Evolutionary conservation across 139 green algal genomes (phyloP), one percentile per base, ranked within the genome.

Genomic region (Chlorella sorokiniana): DNA sequence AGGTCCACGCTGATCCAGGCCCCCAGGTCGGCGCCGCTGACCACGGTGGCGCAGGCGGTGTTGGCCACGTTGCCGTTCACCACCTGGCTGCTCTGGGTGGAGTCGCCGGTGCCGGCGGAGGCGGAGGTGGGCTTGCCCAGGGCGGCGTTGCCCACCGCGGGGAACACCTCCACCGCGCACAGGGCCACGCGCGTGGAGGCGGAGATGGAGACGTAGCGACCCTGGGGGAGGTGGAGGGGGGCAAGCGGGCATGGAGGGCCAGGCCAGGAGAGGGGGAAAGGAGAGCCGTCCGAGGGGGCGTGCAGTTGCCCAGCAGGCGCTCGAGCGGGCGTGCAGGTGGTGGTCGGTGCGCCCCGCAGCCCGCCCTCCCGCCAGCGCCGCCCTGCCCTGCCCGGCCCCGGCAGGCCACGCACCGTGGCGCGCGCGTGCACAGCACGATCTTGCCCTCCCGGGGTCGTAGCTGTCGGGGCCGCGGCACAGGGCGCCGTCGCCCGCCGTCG

Each of bases 1-100:
- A 84, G 68, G 69, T 84, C 79, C 3, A 84, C 31, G 10, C 69
- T 84, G 42, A 84, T 71, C 79, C 79, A 84, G 51, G 79, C 68
- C 22, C 54, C 51, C 40, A 84, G 79, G 69, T 79, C 41, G 25
- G n/a, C 3, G 67, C 67, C 48, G 18, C 37, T 63, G 20, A 83
- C 69, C 40, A 83, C 78, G 3, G 37, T 69, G 4, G 78, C 40
- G 48, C 67, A 78, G 14, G 31, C 29, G 0, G 38, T 69, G 67
- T 77, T 79, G 73, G 59, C 73, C 38, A 79, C 69, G 23, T 72
- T 75, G 76, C 63, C 63, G 23, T 74, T 82, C 14, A 74, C 76
- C 70, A 77, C 40, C 54, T 79, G 73, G 31, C 48, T 61, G 25
- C 52, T 29, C 10, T 68, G 38, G 1, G 48, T 65, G 69, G 51